phyloP scores from a whole-genome alignment of 2,329 filamentous ascomycete genomes.

The Fusarium goolgardi region DNA sequence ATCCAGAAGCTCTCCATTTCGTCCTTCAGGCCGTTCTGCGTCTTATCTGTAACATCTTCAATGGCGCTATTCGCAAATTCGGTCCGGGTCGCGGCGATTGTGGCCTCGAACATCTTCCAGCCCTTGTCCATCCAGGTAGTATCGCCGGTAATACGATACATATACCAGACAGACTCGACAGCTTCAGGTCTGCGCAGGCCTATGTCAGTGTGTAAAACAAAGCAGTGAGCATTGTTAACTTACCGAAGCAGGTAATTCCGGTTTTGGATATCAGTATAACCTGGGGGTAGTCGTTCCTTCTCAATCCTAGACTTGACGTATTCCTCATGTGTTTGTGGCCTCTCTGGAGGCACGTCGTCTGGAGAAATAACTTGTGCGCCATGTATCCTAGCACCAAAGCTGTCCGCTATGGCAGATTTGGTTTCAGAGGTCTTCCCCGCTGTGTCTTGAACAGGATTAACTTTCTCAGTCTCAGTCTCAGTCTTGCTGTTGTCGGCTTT shows the following conservation, averaged over 20 bases:
- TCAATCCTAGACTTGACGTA: slow-evolving; percentile 61
- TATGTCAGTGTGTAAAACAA: slow-evolving; percentile 1
- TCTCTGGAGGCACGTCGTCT: slow-evolving; percentile 21
- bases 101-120: slow-evolving; percentile 85
- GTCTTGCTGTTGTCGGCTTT: slow-evolving; percentile 8
- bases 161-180: slow-evolving; percentile 88
- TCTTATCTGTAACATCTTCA: slow-evolving; percentile 65
- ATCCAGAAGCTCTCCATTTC: slow-evolving; percentile 92
- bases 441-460: slow-evolving; percentile 6
- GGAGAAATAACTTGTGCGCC: slow-evolving; percentile 15
- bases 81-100: slow-evolving; percentile 74
- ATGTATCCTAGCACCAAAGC: slow-evolving; percentile 25
- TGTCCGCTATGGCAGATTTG: slow-evolving; percentile 23
- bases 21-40: slow-evolving; percentile 60
- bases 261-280: slow-evolving; percentile 60
- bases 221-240: slow-evolving; percentile 43
- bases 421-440: slow-evolving; percentile 6
- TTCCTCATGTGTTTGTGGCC: slow-evolving; percentile 65
- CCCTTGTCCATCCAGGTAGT: slow-evolving; percentile 80
- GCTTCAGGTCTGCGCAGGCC: slow-evolving; percentile 74
- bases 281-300: slow-evolving; percentile 60
- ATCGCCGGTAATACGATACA: slow-evolving; percentile 90
- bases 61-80: slow-evolving; percentile 77
- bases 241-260: slow-evolving; percentile 72
- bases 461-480: slow-evolving; percentile 2